phyloP scores from a whole-genome alignment of 176 grass and related monocot genomes.

The Musa beccarii region DNA sequence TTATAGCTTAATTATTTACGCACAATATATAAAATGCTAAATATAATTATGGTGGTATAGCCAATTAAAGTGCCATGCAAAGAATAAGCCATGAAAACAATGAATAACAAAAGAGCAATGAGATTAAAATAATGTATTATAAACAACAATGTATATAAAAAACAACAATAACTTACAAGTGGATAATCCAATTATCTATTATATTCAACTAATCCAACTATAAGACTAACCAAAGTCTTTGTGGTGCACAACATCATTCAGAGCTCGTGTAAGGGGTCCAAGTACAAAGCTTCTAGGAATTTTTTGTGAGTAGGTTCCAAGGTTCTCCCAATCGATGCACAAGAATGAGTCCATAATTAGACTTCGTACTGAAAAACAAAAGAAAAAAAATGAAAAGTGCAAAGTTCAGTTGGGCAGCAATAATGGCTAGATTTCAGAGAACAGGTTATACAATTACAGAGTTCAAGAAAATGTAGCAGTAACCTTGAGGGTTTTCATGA shows the following conservation, averaged over 20 bases:
- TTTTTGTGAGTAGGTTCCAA: constrained; percentile 35
- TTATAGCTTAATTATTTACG: not conserved
- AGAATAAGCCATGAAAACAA: constrained; percentile 2
- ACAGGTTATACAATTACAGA: not conserved
- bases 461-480: not conserved
- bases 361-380: constrained; percentile 50
- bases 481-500: constrained; percentile 94
- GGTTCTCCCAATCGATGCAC: constrained; percentile 50
- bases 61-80: not conserved
- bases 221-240: constrained; percentile 87
- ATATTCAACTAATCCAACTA: not conserved
- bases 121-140: not conserved
- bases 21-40: not conserved
- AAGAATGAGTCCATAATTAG: constrained; percentile 92
- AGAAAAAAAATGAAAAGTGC: not conserved
- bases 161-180: too few species aligned
- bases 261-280: constrained; percentile 56
- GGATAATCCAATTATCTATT: not conserved
- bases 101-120: constrained; percentile 1
- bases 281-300: constrained; percentile 69
- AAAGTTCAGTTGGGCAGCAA: not conserved
- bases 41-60: not conserved
- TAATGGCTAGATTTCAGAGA: not conserved
- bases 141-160: not conserved
- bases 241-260: constrained; percentile 92